These are phyloP conservation scores for Ilyonectria mors-panacis DNA, from an alignment of 2,329 filamentous ascomycete genomes.

Conservation along the genomic window DNA sequence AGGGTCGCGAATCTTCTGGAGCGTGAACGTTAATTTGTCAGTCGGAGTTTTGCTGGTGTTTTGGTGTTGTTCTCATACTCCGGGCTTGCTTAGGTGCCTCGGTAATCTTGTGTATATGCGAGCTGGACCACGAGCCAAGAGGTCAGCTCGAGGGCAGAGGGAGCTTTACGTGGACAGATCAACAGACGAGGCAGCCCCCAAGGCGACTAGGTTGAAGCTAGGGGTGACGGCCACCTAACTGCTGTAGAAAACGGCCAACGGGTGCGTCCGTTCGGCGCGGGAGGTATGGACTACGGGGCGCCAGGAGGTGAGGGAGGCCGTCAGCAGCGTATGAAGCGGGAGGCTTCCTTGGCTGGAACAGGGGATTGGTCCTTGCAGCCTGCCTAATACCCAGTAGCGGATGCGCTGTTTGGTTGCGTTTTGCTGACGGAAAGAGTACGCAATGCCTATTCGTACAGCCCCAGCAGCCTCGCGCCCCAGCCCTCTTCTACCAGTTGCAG, in stretches of 20 bases:
- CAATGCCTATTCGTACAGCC: background rate
- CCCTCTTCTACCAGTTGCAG: conserved; percentile 1
- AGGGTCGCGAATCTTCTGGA: conserved; percentile 4
- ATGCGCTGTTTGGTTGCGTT: background rate
- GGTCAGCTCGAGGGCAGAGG: conserved; percentile 31
- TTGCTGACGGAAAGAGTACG: conserved; percentile 1
- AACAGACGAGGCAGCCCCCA: conserved; percentile 40
- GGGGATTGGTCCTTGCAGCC: background rate
- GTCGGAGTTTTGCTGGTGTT: conserved; percentile 1
- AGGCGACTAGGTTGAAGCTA: conserved; percentile 34
- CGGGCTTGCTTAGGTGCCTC: conserved; percentile 15
- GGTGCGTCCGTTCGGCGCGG: background rate
- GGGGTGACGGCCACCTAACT: conserved; percentile 11
- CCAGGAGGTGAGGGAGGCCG: background rate
- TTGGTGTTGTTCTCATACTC: background rate
- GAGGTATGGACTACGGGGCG: conserved; percentile 1
- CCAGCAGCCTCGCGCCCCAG: conserved; percentile 19
- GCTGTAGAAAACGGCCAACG: background rate
- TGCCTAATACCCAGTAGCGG: background rate
- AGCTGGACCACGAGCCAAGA: conserved; percentile 30
- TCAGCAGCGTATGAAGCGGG: conserved; percentile 2
- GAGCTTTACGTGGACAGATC: conserved; percentile 43
- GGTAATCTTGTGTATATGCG: conserved; percentile 31
- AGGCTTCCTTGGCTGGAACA: background rate
- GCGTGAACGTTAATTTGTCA: conserved; percentile 3